Evolutionary conservation across 371 early-diverging fungal species (phyloP).

Genomic region (Mucor circinelloides): DNA sequence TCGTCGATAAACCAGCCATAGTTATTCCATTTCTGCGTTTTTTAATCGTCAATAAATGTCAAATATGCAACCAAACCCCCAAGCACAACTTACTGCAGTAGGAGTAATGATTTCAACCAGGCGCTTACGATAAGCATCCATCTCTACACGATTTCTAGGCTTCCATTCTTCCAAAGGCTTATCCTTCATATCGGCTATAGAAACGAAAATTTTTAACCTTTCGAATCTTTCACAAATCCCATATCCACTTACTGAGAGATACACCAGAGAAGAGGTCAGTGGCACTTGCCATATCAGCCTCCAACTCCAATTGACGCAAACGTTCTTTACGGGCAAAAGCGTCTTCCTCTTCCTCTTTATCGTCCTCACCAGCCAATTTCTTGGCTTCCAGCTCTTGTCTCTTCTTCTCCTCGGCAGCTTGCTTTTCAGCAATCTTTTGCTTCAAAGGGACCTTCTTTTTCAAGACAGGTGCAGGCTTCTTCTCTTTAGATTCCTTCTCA

Average conservation of each 20-base stretch:
- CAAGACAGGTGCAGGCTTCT: conserved; percentile 38
- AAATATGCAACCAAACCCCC: background rate
- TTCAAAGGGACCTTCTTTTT: conserved; percentile 70
- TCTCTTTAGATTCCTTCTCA: conserved; percentile 54
- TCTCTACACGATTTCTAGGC: conserved; percentile 84
- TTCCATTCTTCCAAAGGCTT: conserved; percentile 67
- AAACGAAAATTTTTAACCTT: background rate
- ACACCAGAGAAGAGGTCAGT: conserved; percentile 83
- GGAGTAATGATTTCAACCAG: conserved; percentile 72
- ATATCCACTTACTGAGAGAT: conserved; percentile 49
- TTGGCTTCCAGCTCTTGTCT: conserved; percentile 59
- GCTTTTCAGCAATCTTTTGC: conserved; percentile 79
- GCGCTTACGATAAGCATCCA: conserved; percentile 74
- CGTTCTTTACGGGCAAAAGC: conserved; percentile 63
- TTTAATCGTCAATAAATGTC: background rate
- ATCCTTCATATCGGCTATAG: conserved; percentile 47
- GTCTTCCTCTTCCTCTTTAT: conserved; percentile 70
- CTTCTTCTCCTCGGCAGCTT: conserved; percentile 73
- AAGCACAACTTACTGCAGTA: conserved; percentile 60
- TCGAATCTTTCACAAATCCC: background rate
- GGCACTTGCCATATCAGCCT: conserved; percentile 84
- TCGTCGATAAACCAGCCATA: conserved; percentile 77
- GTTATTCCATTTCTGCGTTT: conserved; percentile 47
- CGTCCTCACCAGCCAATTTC: conserved; percentile 41
- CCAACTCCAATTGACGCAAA: conserved; percentile 68